Percentiles rank a stretch among this genome's conserved stretches.
Conservation (phyloP, 1,284 basidiomycete species). For the Moniliophthora roreri region DNA sequence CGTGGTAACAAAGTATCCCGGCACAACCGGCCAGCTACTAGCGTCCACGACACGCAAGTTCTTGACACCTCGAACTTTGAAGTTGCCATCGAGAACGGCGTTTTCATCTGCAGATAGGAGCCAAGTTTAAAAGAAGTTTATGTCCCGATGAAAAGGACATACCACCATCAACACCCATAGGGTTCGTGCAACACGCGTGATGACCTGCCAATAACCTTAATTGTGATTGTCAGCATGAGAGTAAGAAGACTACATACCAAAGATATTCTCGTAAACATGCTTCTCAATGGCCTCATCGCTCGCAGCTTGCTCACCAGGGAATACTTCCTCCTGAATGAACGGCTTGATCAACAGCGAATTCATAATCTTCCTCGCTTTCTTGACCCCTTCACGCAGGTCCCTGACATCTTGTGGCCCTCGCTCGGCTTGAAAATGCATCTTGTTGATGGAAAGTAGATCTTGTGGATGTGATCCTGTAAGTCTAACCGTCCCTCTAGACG, state of each 20-base stretch:
- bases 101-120: constrained; percentile 20
- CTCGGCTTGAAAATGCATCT: constrained; percentile 26
- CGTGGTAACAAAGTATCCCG: constrained; percentile 31
- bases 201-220: constrained; percentile 21
- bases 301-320: constrained; percentile 21
- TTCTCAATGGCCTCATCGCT: constrained; percentile 25
- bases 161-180: constrained; percentile 28
- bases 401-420: constrained; percentile 24
- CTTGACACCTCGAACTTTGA: constrained; percentile 27
- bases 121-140: background rate
- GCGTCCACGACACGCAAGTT: constrained; percentile 29
- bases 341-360: constrained; percentile 17
- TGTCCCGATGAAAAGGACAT: background rate
- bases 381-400: constrained; percentile 26
- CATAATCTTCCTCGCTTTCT: constrained; percentile 24
- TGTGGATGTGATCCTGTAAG: constrained; percentile 31
- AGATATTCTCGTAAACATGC: constrained; percentile 25
- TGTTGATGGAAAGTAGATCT: constrained; percentile 28
- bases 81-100: constrained; percentile 30
- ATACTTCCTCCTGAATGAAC: constrained; percentile 23
- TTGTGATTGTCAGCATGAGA: background rate
- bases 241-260: constrained; percentile 17
- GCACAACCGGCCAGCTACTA: constrained; percentile 29
- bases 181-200: constrained; percentile 31
- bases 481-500: constrained; percentile 26